A percentile compares a stretch with the other conserved stretches of the same genome.
Conservation (phyloP, 306 rosid species). For the Spatholobus suberectus region DNA sequence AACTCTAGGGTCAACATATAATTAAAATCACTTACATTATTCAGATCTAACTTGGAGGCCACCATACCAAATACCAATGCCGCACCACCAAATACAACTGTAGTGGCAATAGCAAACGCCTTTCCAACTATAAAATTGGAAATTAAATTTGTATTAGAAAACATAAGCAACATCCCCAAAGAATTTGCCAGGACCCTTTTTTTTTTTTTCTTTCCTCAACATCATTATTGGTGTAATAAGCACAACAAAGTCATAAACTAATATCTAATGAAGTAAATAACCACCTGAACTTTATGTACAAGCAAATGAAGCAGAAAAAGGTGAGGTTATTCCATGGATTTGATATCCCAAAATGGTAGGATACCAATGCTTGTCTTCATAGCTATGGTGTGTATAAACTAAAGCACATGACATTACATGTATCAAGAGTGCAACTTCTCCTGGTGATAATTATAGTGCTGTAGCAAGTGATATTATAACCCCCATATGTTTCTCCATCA, state of each 20-base stretch:
- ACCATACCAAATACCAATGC: conserved; percentile 68
- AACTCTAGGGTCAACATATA: conserved; percentile 30
- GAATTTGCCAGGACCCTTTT: not conserved
- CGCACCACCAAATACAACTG: conserved; percentile 78
- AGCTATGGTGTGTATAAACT: conserved; percentile 13
- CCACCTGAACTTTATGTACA: not conserved
- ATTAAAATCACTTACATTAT: conserved; percentile 57
- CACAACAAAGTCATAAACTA: conserved; percentile 5
- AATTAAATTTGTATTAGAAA: conserved; percentile 31
- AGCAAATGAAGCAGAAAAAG: conserved; percentile 14
- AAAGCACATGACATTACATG: not conserved
- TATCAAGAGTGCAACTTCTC: not conserved
- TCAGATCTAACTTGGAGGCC: conserved; percentile 71
- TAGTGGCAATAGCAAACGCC: conserved; percentile 83
- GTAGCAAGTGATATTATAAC: not conserved
- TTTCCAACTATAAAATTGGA: conserved; percentile 68
- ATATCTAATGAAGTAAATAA: not conserved
- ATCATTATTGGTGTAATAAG: not conserved
- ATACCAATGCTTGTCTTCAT: not conserved
- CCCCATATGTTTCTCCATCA: not conserved
- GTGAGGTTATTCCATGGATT: not conserved
- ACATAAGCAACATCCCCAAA: not conserved
- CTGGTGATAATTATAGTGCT: not conserved
- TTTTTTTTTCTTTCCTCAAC: not conserved
- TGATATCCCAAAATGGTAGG: not conserved